Percentiles rank a stretch among this genome's conserved stretches.
phyloP scores from a whole-genome alignment of 805 yeast species.

The Helenozyma rhizophorensis region DNA sequence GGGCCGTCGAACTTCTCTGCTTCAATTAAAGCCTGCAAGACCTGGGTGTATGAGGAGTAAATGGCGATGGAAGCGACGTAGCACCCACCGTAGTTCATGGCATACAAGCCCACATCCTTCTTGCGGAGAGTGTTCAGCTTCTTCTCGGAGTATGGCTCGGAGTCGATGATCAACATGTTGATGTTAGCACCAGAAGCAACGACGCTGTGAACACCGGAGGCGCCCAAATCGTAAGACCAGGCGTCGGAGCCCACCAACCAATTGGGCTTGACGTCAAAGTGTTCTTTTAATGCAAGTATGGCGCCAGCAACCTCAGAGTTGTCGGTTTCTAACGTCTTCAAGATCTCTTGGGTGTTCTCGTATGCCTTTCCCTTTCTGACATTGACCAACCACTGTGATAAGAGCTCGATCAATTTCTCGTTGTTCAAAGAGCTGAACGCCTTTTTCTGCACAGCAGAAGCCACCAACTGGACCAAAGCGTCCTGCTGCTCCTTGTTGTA shows the following conservation, averaged over 20 bases:
- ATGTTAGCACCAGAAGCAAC: slow-evolving; percentile 70
- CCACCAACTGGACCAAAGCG: slow-evolving; percentile 42
- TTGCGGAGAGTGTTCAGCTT: slow-evolving; percentile 53
- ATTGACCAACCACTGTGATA: slow-evolving; percentile 68
- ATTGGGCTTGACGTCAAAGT: slow-evolving; percentile 46
- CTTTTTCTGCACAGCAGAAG: slow-evolving; percentile 42
- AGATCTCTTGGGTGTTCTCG: slow-evolving; percentile 27
- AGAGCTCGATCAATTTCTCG: slow-evolving; percentile 46
- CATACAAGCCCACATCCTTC: slow-evolving; percentile 90
- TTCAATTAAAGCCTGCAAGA: slow-evolving; percentile 81
- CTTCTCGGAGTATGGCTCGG: slow-evolving; percentile 58
- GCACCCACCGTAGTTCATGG: slow-evolving; percentile 85
- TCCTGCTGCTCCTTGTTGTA: slow-evolving; percentile 49
- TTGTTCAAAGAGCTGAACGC: slow-evolving; percentile 42
- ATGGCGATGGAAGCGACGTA: slow-evolving; percentile 94
- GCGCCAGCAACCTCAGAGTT: slow-evolving; percentile 38
- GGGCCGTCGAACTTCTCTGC: slow-evolving; percentile 91
- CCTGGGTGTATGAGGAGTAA: slow-evolving; percentile 90
- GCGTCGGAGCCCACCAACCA: slow-evolving; percentile 95
- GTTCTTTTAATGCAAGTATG: slow-evolving; percentile 44
- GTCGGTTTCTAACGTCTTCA: slow-evolving; percentile 37
- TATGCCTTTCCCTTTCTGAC: slow-evolving; percentile 35
- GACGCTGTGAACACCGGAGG: slow-evolving; percentile 86
- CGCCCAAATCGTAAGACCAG: slow-evolving; percentile 91
- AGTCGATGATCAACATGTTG: slow-evolving; percentile 83